Percentiles rank a stretch among this genome's conserved stretches.
Evolutionary conservation across 2,329 filamentous ascomycete species (phyloP).

Genomic region (Ophiostoma triangulosporum): DNA sequence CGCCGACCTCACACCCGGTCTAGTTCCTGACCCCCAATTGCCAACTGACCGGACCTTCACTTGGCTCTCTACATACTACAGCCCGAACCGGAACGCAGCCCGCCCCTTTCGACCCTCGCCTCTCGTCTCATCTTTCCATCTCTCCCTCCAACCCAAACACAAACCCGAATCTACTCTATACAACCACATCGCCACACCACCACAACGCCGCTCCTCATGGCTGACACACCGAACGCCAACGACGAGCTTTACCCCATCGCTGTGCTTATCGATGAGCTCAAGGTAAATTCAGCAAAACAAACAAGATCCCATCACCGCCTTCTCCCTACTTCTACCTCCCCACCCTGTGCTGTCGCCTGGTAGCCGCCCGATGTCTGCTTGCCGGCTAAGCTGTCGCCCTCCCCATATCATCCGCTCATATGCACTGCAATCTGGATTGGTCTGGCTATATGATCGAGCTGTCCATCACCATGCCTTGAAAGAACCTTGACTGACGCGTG

Average conservation of each 20-base stretch:
- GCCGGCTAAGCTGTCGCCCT: neutral
- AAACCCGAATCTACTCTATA: neutral
- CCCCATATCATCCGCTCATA: neutral
- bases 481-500: conserved; percentile 7
- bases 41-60: neutral
- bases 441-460: neutral
- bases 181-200: neutral
- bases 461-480: neutral
- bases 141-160: neutral
- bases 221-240: conserved; percentile 74
- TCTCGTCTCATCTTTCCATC: neutral
- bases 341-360: neutral
- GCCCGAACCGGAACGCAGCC: neutral
- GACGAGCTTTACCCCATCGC: conserved; percentile 99
- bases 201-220: conserved; percentile 46
- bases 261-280: conserved; percentile 98
- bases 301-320: neutral
- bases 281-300: conserved; percentile 44
- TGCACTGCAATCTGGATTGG: neutral
- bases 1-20: neutral
- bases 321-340: neutral
- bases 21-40: neutral
- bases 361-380: neutral
- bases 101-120: neutral
- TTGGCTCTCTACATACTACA: neutral